These are phyloP conservation scores for Schizothecium vesticola DNA, from an alignment of 495 filamentous ascomycete genomes.

Conservation along the genomic window DNA sequence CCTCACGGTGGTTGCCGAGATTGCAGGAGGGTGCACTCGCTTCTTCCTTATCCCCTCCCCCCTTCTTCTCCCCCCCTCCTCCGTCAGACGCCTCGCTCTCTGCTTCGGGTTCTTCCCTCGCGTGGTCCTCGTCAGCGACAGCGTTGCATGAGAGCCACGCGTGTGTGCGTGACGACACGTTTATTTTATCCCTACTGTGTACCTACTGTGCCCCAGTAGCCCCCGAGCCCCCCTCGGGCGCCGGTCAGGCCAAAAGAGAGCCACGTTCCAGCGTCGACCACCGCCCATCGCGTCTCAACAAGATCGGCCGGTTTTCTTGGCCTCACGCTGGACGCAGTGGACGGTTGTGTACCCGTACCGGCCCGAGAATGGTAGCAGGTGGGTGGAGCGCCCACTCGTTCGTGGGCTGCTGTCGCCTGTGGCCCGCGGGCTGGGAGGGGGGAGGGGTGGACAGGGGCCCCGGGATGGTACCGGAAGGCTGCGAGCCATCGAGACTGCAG, in stretches of 20 bases:
- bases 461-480: conserved; percentile 13
- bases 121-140: background rate
- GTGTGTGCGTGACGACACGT: background rate
- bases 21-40: conserved; percentile 2
- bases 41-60: background rate
- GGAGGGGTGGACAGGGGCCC: background rate
- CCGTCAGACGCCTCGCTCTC: background rate
- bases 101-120: background rate
- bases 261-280: too few relatives aligned
- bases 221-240: background rate
- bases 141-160: background rate
- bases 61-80: background rate
- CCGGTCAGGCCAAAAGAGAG: background rate
- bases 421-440: background rate
- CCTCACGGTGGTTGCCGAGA: background rate
- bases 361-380: background rate
- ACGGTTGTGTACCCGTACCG: background rate
- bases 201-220: too few relatives aligned
- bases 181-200: background rate
- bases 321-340: background rate
- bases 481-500: conserved; percentile 5
- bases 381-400: background rate
- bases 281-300: background rate
- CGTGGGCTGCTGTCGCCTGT: background rate
- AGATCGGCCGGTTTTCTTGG: background rate